Percentiles rank a stretch among this genome's conserved stretches.
Evolutionary conservation across 305 asterid species (phyloP).

Genomic region (Coffea humblotiana): DNA sequence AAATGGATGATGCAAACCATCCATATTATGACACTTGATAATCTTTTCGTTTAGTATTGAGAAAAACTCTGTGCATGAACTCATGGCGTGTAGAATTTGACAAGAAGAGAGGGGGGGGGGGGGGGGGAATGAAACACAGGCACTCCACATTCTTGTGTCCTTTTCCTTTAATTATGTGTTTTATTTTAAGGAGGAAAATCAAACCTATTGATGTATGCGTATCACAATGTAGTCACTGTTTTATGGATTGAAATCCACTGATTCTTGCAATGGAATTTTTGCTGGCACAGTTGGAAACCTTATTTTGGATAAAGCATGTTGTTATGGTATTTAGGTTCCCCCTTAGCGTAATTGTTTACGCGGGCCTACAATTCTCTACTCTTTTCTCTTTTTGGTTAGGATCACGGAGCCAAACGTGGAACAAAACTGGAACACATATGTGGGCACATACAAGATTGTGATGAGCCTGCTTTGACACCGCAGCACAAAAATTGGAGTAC

Average conservation of each 20-base stretch:
- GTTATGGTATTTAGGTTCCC: constrained; percentile 12
- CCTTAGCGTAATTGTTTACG: neutral
- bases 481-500: neutral
- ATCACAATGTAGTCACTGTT: neutral
- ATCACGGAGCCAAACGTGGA: constrained; percentile 21
- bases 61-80: neutral
- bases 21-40: neutral
- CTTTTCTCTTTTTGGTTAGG: neutral
- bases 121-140: neutral
- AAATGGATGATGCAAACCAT: neutral
- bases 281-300: constrained; percentile 3
- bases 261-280: neutral
- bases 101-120: neutral
- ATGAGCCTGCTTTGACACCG: constrained; percentile 19
- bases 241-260: neutral
- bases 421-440: constrained; percentile 6
- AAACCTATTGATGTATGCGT: neutral
- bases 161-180: neutral
- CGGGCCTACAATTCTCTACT: constrained; percentile 1
- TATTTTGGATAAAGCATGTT: constrained; percentile 3
- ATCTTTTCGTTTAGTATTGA: neutral
- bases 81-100: neutral
- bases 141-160: neutral
- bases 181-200: neutral
- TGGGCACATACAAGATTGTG: constrained; percentile 11